Evolutionary conservation across 1,284 basidiomycete genomes (phyloP).

Genomic region (Rhizopogon hawkerae): DNA sequence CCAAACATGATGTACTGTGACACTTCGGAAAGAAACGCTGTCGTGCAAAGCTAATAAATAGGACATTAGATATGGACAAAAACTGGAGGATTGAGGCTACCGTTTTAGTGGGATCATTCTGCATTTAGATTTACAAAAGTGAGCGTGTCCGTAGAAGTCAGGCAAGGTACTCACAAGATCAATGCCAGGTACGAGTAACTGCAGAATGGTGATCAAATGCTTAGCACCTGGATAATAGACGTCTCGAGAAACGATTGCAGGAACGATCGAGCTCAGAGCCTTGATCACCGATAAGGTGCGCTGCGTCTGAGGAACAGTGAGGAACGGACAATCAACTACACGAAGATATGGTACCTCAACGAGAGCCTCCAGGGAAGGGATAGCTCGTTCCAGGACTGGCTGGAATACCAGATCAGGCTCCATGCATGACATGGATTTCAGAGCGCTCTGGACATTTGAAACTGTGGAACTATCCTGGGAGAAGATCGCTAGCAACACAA

Average conservation of each 20-base stretch:
- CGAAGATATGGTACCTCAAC: slow-evolving; percentile 46
- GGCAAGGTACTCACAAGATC: slow-evolving; percentile 48
- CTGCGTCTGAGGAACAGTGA: slow-evolving; percentile 49
- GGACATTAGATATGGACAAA: slow-evolving; percentile 7
- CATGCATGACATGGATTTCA: slow-evolving; percentile 72
- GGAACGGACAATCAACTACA: slow-evolving; percentile 3
- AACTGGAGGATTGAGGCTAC: slow-evolving; percentile 30
- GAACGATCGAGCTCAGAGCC: slow-evolving; percentile 72
- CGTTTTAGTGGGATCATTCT: slow-evolving; percentile 90
- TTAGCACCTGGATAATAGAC: slow-evolving; percentile 77
- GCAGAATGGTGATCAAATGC: slow-evolving; percentile 74
- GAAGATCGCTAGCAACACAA: slow-evolving; percentile 85
- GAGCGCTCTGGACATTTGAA: slow-evolving; percentile 57
- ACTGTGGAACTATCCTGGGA: slow-evolving; percentile 66
- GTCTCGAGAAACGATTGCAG: slow-evolving; percentile 70
- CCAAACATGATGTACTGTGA: slow-evolving; percentile 78
- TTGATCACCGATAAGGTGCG: slow-evolving; percentile 82
- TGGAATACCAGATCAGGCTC: slow-evolving; percentile 86
- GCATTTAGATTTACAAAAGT: slow-evolving; percentile 1
- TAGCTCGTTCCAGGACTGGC: slow-evolving; percentile 78
- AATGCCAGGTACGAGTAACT: slow-evolving; percentile 82
- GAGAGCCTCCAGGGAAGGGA: slow-evolving; percentile 80
- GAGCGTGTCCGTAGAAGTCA: slow-evolving; percentile 1
- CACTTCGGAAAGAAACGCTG: slow-evolving; percentile 70
- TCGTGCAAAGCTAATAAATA: slow-evolving; percentile 52